These are phyloP conservation scores for Leccinum uliginosum DNA, from an alignment of 768 basidiomycete species.

Conservation along the genomic window DNA sequence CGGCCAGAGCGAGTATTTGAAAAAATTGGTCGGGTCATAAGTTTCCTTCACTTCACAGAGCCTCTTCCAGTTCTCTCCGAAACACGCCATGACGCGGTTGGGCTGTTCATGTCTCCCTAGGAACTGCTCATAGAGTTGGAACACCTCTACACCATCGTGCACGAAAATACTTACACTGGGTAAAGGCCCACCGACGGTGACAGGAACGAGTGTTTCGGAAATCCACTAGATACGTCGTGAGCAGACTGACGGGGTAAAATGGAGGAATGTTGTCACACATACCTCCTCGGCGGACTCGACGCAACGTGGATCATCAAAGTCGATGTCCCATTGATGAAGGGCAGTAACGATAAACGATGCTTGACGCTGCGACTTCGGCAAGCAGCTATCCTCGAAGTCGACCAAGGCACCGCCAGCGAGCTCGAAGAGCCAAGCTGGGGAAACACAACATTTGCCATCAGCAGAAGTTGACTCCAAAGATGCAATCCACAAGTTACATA, in stretches of 20 bases:
- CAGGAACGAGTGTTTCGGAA: constrained; percentile 60
- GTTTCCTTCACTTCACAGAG: constrained; percentile 65
- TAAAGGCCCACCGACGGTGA: constrained; percentile 74
- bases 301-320: constrained; percentile 75
- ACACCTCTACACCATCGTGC: constrained; percentile 13
- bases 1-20: constrained; percentile 81
- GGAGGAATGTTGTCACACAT: constrained; percentile 12
- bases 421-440: constrained; percentile 86
- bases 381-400: constrained; percentile 68
- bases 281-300: constrained; percentile 80
- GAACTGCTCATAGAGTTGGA: constrained; percentile 47
- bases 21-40: constrained; percentile 76
- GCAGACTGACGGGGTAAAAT: background rate
- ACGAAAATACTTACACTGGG: constrained; percentile 63
- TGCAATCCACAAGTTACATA: constrained; percentile 37
- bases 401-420: constrained; percentile 76
- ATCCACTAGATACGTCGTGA: constrained; percentile 60
- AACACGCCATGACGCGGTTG: constrained; percentile 59
- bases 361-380: constrained; percentile 76
- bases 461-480: background rate
- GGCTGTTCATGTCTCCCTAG: constrained; percentile 67
- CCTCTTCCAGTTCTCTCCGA: constrained; percentile 71
- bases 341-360: constrained; percentile 84
- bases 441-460: background rate
- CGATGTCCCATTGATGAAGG: constrained; percentile 90